Conservation (phyloP, 140 eudicot genomes). For the Erigeron philadelphicus region DNA sequence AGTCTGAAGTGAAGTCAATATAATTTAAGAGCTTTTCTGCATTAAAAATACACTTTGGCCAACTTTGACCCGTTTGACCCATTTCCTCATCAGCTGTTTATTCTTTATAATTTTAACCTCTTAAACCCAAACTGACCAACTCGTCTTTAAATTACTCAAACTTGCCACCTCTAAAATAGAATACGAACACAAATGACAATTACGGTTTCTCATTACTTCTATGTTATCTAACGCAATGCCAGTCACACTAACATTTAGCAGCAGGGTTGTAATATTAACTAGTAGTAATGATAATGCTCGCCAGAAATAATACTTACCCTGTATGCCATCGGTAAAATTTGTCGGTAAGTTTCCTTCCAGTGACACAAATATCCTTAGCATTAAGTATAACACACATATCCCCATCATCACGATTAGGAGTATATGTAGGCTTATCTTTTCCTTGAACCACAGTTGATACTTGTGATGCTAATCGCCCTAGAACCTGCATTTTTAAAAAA, state of each 20-base stretch:
- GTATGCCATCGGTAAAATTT: slow-evolving; percentile 84
- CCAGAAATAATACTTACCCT: slow-evolving; percentile 46
- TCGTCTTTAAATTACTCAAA: neutral
- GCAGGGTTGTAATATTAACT: neutral
- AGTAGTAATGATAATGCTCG: neutral
- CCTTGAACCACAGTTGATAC: slow-evolving; percentile 86
- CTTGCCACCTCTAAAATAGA: neutral
- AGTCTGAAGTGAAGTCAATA: neutral
- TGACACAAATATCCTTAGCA: slow-evolving; percentile 76
- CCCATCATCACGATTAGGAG: slow-evolving; percentile 83
- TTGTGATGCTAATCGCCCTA: slow-evolving; percentile 89
- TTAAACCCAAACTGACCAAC: neutral
- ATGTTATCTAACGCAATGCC: neutral
- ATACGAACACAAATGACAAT: neutral
- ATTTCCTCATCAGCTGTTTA: too few species aligned
- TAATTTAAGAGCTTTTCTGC: neutral
- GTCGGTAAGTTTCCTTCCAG: slow-evolving; percentile 86
- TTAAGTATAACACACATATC: slow-evolving; percentile 83
- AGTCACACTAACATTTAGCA: neutral
- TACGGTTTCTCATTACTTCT: neutral
- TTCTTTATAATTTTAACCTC: too few species aligned
- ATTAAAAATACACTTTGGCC: too few species aligned
- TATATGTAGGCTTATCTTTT: slow-evolving; percentile 83
- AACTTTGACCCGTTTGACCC: too few species aligned
- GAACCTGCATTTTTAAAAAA: slow-evolving; percentile 39